Percentiles rank a stretch among this genome's conserved stretches.
Conservation (phyloP, 805 yeast genomes). For the Starmerella ratchasimensis region DNA sequence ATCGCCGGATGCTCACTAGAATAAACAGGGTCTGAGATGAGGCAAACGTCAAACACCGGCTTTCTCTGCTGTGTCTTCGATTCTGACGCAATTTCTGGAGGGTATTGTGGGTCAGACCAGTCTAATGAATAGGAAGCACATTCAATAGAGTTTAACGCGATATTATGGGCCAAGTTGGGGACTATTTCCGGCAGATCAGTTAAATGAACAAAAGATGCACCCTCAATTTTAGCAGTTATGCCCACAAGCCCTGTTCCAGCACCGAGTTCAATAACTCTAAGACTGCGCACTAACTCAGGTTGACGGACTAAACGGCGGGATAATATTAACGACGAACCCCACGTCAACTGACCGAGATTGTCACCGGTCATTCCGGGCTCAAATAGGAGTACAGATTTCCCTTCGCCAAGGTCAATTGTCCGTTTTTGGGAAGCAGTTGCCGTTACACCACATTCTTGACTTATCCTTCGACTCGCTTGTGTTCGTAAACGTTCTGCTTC, state of each 20-base stretch:
- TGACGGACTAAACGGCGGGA: slow-evolving; percentile 35
- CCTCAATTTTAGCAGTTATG: slow-evolving; percentile 46
- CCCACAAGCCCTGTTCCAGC: slow-evolving; percentile 92
- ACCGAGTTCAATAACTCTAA: slow-evolving; percentile 52
- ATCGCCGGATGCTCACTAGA: slow-evolving; percentile 67
- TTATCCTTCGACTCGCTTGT: slow-evolving; percentile 48
- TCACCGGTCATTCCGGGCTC: slow-evolving; percentile 86
- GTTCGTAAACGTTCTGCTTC: slow-evolving; percentile 33
- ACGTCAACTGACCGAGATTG: slow-evolving; percentile 79
- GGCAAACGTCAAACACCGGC: slow-evolving; percentile 39
- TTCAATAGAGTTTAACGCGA: slow-evolving; percentile 33
- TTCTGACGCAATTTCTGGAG: slow-evolving; percentile 35
- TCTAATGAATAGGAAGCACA: slow-evolving; percentile 45
- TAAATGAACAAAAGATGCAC: slow-evolving; percentile 33
- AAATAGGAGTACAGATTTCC: slow-evolving; percentile 32
- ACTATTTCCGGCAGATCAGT: slow-evolving; percentile 76
- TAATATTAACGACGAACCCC: slow-evolving; percentile 82
- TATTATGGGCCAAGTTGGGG: slow-evolving; percentile 49
- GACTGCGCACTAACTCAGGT: slow-evolving; percentile 21
- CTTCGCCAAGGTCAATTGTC: slow-evolving; percentile 36
- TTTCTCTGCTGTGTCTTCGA: too few species aligned
- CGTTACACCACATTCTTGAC: slow-evolving; percentile 74
- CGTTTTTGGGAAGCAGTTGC: slow-evolving; percentile 64
- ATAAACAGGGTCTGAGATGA: slow-evolving; percentile 82
- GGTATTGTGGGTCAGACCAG: slow-evolving; percentile 53